These are phyloP conservation scores for Hondaea fermentalgiana DNA, from an alignment of 108 stramenopile species.

Conservation along the genomic window DNA sequence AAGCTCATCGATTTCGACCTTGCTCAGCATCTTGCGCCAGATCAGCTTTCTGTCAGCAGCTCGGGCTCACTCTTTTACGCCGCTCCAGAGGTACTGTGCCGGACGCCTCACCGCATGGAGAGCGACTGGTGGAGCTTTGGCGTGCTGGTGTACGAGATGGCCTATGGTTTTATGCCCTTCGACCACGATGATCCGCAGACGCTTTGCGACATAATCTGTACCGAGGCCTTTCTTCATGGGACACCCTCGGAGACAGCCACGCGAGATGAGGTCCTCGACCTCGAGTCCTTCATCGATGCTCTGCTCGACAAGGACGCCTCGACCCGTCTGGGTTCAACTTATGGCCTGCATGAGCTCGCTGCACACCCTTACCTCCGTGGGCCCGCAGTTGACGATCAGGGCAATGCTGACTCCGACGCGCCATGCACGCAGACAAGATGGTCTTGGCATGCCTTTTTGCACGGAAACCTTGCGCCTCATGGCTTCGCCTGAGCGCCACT, in stretches of 20 bases:
- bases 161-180: neutral
- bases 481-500: too few species aligned
- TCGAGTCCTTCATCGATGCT: neutral
- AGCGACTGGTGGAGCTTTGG: conserved; percentile 6
- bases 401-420: too few species aligned
- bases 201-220: neutral
- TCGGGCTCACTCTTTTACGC: neutral
- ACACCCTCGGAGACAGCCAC: neutral
- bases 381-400: too few species aligned
- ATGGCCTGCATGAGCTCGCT: too few species aligned
- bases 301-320: neutral
- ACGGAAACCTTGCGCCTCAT: too few species aligned
- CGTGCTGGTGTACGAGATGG: neutral
- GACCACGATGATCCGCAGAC: neutral
- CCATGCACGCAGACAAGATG: too few species aligned
- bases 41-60: neutral
- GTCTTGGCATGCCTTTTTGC: too few species aligned
- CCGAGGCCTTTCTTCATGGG: neutral
- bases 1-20: neutral
- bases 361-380: too few species aligned
- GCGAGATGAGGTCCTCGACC: neutral
- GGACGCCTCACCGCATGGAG: neutral
- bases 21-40: neutral
- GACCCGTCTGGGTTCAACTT: too few species aligned
- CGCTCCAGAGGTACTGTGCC: neutral